Conservation (phyloP, 768 basidiomycete genomes). For the Pholiota conissans region DNA sequence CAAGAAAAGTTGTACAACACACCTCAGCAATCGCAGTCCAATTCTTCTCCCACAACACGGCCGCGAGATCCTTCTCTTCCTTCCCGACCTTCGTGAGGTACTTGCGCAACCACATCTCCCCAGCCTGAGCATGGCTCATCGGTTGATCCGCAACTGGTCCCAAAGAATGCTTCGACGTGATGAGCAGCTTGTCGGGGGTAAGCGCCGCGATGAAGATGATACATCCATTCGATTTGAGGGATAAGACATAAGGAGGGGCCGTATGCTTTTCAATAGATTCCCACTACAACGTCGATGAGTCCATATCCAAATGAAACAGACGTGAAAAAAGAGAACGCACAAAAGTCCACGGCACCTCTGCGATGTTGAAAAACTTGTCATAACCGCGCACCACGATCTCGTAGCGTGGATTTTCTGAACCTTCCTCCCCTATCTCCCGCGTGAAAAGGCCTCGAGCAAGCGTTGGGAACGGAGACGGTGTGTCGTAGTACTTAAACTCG, state of each 20-base stretch:
- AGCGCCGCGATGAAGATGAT: conserved; percentile 94
- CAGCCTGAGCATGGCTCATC: conserved; percentile 77
- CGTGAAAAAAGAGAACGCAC: conserved; percentile 45
- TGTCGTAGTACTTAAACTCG: conserved; percentile 90
- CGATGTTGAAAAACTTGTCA: conserved; percentile 99
- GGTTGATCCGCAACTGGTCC: conserved; percentile 48
- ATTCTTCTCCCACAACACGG: conserved; percentile 72
- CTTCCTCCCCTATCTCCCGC: conserved; percentile 36
- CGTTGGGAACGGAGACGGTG: conserved; percentile 91
- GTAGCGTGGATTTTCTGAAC: conserved; percentile 19
- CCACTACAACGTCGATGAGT: conserved; percentile 61
- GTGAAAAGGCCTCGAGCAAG: conserved; percentile 93
- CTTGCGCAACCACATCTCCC: conserved; percentile 78
- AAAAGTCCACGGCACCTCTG: conserved; percentile 93
- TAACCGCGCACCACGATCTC: conserved; percentile 89
- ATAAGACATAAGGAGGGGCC: conserved; percentile 76
- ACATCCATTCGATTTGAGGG: conserved; percentile 94
- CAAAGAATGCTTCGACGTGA: conserved; percentile 92
- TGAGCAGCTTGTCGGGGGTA: conserved; percentile 67
- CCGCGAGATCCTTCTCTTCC: conserved; percentile 75
- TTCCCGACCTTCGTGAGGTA: conserved; percentile 63
- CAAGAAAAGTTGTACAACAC: conserved; percentile 15
- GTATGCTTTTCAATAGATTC: conserved; percentile 67
- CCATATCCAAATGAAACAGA: background rate
- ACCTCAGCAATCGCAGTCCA: conserved; percentile 95